Percentiles rank a stretch among this genome's conserved stretches.
Evolutionary conservation across 2,329 filamentous ascomycete species (phyloP).

Genomic region (Fusarium robinianum): DNA sequence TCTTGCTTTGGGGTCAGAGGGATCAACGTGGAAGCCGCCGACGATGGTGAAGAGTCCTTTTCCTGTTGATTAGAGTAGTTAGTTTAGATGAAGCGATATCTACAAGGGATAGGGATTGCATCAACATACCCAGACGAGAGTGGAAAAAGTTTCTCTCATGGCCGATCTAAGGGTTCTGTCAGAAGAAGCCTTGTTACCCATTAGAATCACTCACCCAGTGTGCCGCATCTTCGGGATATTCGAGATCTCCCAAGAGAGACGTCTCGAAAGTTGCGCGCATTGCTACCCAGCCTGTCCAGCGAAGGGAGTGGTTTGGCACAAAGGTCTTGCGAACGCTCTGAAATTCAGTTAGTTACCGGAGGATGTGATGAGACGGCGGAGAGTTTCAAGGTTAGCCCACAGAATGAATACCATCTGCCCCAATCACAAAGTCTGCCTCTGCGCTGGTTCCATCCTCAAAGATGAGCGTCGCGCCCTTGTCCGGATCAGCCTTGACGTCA

Average conservation of each 20-base stretch:
- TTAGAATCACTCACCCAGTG: conserved; percentile 41
- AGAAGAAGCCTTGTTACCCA: not conserved
- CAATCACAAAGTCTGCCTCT: conserved; percentile 53
- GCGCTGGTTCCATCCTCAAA: conserved; percentile 54
- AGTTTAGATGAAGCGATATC: no score
- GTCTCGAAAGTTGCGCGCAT: conserved; percentile 51
- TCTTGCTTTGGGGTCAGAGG: conserved; percentile 37
- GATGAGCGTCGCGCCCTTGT: conserved; percentile 39
- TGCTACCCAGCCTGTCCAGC: conserved; percentile 50
- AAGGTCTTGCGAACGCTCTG: conserved; percentile 47
- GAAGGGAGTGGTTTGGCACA: conserved; percentile 45
- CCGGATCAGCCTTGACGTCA: conserved; percentile 40
- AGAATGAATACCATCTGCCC: conserved; percentile 59
- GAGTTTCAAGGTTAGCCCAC: conserved; percentile 26
- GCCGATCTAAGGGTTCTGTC: conserved; percentile 9
- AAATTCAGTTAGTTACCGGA: not conserved
- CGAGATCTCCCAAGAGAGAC: conserved; percentile 46
- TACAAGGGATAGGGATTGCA: no score
- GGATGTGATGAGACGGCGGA: no score
- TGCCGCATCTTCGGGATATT: conserved; percentile 47
- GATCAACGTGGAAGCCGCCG: conserved; percentile 46
- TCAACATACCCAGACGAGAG: conserved; percentile 44
- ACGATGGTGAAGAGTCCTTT: conserved; percentile 49
- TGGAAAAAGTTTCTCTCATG: conserved; percentile 44
- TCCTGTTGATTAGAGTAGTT: conserved; percentile 1